Base-by-base conservation (phyloP, 192 early-diverging fungal genomes). In the Linnemannia hyalina region DNA sequence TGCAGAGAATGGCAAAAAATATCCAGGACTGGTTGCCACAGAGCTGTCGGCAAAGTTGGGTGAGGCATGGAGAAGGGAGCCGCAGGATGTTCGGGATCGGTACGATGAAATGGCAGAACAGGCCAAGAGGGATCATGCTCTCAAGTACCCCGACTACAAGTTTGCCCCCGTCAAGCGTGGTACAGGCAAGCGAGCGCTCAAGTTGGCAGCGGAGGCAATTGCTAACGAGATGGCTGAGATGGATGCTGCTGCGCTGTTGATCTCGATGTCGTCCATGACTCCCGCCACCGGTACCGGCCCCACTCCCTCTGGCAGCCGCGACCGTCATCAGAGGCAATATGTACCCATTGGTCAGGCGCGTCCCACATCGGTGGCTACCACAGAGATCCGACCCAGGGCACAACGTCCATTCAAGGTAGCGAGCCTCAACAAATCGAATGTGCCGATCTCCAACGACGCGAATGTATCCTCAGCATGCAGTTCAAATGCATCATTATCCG, bases 61-160 rank as follows among this genome's bases (percentile, higher is more conserved):
- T 22, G 23, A 73, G 73, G 47, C 41, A 55, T 83, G 82, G 82
- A 83, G 77, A 29, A 44, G 40, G 44, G 75, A 77, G 49, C 15
- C 65, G 18, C 71, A 77, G 40, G 75, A 77, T 13, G n/a, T 57
- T 23, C 76, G 77, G 52, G 46, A 83, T 72, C 46, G 57, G n/a
- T 83, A 72, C 44, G 41, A 57, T 10, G 75, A 77, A 40, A 46
- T 70, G 23, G 82, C 82, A 38, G 65, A 78, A 55, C 57, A 83
- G 38, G 70, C 77, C 26, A 77, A 83, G 29, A 20, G 42, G 8
- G 82, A 83, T 65, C 75, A 77, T 47, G 49, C 42, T 32, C 41
- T 65, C 16, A 77, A 78, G 49, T 77, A 83, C 46, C 82, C 82
- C 40, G 32, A 78, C 47, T 83, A 83, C 52, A 83, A 83, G 65